phyloP scores from a whole-genome alignment of 1,139 yeast genomes.

The Hansenula sp. region DNA sequence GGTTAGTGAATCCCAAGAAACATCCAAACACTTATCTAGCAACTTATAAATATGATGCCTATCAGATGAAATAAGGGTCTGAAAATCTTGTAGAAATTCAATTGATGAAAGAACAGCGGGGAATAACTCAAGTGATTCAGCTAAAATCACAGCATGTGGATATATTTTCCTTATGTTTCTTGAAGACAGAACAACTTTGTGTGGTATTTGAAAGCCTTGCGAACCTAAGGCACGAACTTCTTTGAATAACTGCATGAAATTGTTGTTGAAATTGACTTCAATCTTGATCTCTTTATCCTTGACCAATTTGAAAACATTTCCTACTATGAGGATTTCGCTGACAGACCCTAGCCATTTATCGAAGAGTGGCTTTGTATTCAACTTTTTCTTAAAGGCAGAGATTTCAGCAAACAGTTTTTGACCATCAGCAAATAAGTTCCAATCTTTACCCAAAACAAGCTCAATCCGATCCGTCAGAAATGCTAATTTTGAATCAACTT shows the following conservation, averaged over 20 bases:
- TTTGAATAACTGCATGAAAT: conserved; percentile 41
- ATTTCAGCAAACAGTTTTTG: conserved; percentile 54
- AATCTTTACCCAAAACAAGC: conserved; percentile 61
- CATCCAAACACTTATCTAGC: conserved; percentile 28
- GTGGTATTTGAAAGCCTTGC: conserved; percentile 61
- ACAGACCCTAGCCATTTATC: conserved; percentile 42
- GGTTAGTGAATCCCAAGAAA: conserved; percentile 55
- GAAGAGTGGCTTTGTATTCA: conserved; percentile 41
- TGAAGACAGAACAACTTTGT: conserved; percentile 37
- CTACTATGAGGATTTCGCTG: conserved; percentile 27
- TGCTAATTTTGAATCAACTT: conserved; percentile 40
- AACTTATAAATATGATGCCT: conserved; percentile 31
- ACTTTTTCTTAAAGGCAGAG: conserved; percentile 37
- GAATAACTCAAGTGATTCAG: conserved; percentile 43
- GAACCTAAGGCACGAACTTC: conserved; percentile 51
- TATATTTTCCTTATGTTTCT: conserved; percentile 45
- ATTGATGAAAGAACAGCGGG: conserved; percentile 20
- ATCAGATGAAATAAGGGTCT: conserved; percentile 39
- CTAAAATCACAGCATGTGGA: conserved; percentile 55
- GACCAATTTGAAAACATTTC: conserved; percentile 35
- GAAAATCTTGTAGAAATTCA: conserved; percentile 35
- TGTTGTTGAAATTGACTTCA: conserved; percentile 48
- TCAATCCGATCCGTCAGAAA: conserved; percentile 41
- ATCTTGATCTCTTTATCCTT: conserved; percentile 24
- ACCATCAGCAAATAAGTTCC: conserved; percentile 77